Conservation (phyloP, 306 rosid genomes). For the Parietaria judaica region DNA sequence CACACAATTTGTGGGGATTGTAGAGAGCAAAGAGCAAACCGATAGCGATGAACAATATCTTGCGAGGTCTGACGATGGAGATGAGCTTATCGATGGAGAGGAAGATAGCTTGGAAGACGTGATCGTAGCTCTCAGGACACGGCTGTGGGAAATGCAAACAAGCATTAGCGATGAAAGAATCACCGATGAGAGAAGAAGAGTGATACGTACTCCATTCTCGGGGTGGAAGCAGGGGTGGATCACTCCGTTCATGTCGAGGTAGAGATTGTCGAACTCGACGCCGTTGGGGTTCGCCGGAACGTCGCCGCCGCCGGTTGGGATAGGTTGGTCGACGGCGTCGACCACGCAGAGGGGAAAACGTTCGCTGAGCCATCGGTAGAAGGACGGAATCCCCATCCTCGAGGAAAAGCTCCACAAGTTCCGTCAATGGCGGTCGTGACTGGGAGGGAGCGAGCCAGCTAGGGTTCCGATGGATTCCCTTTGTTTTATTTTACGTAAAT, state of each 20-base stretch:
- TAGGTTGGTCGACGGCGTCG: conserved; percentile 3
- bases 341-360: conserved; percentile 15
- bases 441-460: too few species aligned
- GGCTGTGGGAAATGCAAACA: background rate
- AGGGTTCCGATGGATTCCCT: too few species aligned
- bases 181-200: background rate
- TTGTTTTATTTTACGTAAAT: too few species aligned
- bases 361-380: conserved; percentile 15
- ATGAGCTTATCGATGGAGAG: conserved; percentile 15
- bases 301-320: background rate
- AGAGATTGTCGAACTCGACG: conserved; percentile 25
- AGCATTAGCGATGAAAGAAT: background rate
- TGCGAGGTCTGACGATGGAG: conserved; percentile 20
- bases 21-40: conserved; percentile 3
- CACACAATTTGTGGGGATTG: background rate
- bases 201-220: conserved; percentile 4
- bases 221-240: conserved; percentile 30
- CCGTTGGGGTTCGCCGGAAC: conserved; percentile 7
- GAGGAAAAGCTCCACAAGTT: too few species aligned
- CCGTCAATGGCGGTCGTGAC: too few species aligned
- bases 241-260: conserved; percentile 29
- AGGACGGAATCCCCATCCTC: conserved; percentile 23
- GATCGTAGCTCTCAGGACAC: conserved; percentile 20
- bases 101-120: conserved; percentile 14
- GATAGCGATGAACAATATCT: conserved; percentile 20